Evolutionary conservation across 768 basidiomycete species (phyloP).

Genomic region (Paxillus involutus): DNA sequence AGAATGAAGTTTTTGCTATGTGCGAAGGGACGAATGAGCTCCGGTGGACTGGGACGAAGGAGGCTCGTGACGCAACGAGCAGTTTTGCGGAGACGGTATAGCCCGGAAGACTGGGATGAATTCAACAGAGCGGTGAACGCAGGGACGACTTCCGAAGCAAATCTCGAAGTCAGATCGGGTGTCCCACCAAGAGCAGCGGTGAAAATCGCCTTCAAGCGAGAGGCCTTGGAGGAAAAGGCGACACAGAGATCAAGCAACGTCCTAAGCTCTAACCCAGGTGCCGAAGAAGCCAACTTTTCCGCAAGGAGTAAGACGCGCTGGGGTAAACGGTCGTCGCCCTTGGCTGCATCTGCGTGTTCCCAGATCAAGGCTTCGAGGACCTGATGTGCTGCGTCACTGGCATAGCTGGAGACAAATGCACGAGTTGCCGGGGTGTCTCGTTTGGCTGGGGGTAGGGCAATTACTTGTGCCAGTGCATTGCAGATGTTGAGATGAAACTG

Average conservation of each 20-base stretch:
- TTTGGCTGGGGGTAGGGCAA: constrained; percentile 49
- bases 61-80: constrained; percentile 56
- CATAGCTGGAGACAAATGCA: constrained; percentile 57
- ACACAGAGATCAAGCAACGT: constrained; percentile 65
- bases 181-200: constrained; percentile 36
- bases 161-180: constrained; percentile 30
- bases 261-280: constrained; percentile 46
- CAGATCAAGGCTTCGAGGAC: constrained; percentile 60
- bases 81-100: constrained; percentile 66
- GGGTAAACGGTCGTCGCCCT: constrained; percentile 46
- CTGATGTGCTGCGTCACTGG: constrained; percentile 53
- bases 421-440: constrained; percentile 44
- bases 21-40: constrained; percentile 52
- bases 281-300: constrained; percentile 45
- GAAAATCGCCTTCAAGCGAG: constrained; percentile 47
- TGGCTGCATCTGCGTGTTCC: constrained; percentile 32
- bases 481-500: constrained; percentile 49
- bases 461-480: constrained; percentile 43
- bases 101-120: constrained; percentile 42
- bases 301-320: constrained; percentile 54
- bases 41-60: constrained; percentile 49
- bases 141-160: constrained; percentile 51
- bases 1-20: constrained; percentile 51
- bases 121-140: constrained; percentile 53
- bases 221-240: constrained; percentile 46